Conservation (phyloP, 306 rosid species). For the Quillaja saponaria region DNA sequence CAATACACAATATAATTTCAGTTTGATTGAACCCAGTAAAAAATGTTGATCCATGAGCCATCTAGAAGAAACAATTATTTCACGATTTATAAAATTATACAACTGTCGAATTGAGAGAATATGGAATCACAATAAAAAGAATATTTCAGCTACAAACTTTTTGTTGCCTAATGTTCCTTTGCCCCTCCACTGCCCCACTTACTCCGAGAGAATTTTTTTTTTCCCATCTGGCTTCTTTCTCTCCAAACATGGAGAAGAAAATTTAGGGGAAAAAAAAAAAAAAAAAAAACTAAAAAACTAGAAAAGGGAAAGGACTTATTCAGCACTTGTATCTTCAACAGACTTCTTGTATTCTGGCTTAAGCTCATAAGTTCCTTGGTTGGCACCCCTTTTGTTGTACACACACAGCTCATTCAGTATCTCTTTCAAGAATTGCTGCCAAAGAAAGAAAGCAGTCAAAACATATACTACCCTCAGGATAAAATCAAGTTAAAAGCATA, state of each 20-base stretch:
- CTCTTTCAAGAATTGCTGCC: conserved; percentile 99
- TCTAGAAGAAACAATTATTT: too few relatives aligned
- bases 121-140: too few relatives aligned
- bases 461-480: not conserved
- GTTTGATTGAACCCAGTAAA: too few relatives aligned
- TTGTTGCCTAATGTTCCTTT: conserved; percentile 8
- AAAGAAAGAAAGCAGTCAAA: conserved; percentile 20
- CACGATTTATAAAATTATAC: too few relatives aligned
- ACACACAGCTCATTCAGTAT: conserved; percentile 88
- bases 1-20: too few relatives aligned
- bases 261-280: too few relatives aligned
- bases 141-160: conserved; percentile 20
- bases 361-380: conserved; percentile 98
- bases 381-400: conserved; percentile 95
- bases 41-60: too few relatives aligned
- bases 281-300: not conserved
- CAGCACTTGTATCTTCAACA: conserved; percentile 71
- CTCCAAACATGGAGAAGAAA: conserved; percentile 12
- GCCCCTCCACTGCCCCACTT: conserved; percentile 20
- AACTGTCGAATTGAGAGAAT: too few relatives aligned
- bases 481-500: conserved; percentile 3
- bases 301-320: conserved; percentile 31
- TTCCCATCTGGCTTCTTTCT: conserved; percentile 12
- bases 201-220: conserved; percentile 4
- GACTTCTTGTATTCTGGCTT: conserved; percentile 98